These are phyloP conservation scores for Boletus sp. DNA, from an alignment of 1,284 basidiomycete species.

Conservation along the genomic window DNA sequence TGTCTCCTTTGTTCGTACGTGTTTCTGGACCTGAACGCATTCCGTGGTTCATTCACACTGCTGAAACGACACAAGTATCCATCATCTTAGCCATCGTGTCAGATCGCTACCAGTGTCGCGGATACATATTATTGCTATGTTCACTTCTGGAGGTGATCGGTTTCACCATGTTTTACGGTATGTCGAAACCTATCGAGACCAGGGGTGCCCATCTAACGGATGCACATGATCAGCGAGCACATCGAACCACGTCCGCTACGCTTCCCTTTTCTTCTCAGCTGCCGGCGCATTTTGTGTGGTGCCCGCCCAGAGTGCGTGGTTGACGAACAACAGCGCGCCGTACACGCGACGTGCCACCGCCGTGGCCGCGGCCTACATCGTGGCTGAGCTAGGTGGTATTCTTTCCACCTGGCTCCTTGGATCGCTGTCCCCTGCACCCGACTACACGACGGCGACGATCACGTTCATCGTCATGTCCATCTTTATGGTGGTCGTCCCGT, in stretches of 20 bases:
- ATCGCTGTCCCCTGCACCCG: conserved; percentile 39
- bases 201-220: not conserved
- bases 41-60: not conserved
- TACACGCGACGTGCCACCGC: conserved; percentile 51
- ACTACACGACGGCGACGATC: conserved; percentile 40
- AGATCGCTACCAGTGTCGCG: conserved; percentile 44
- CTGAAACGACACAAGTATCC: conserved; percentile 31
- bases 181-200: conserved; percentile 2
- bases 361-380: conserved; percentile 48
- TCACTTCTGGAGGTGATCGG: conserved; percentile 39
- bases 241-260: conserved; percentile 42
- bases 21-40: not conserved
- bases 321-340: conserved; percentile 57
- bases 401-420: conserved; percentile 53
- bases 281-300: conserved; percentile 42
- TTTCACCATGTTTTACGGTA: conserved; percentile 46
- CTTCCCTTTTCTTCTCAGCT: conserved; percentile 48
- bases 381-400: conserved; percentile 55
- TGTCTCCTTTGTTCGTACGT: conserved; percentile 40
- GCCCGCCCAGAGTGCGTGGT: conserved; percentile 48
- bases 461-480: conserved; percentile 38
- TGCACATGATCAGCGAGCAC: conserved; percentile 15
- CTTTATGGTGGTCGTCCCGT: conserved; percentile 31
- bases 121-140: conserved; percentile 36
- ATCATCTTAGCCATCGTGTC: conserved; percentile 40